A percentile compares a stretch with the other conserved stretches of the same genome.
Conservation (phyloP, 2,329 filamentous ascomycete species). For the Monilinia fructigena region DNA sequence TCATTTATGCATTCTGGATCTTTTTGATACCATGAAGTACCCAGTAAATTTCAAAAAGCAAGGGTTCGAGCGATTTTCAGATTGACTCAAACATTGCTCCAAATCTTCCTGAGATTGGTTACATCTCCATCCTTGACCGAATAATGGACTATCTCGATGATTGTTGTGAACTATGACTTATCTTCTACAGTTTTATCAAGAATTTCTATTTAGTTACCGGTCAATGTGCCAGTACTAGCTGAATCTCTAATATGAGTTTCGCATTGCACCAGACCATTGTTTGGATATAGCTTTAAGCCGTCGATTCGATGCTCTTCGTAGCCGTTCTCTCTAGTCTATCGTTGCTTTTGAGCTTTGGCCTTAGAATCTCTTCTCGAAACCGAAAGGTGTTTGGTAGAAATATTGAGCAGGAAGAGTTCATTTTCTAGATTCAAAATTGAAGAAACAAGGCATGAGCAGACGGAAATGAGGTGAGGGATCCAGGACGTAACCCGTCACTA, state of each 20-base stretch:
- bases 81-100: constrained; percentile 18
- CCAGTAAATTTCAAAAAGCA: not conserved
- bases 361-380: not conserved
- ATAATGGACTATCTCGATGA: constrained; percentile 6
- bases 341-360: not conserved
- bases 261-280: not conserved
- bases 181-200: constrained; percentile 3
- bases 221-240: constrained; percentile 12
- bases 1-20: not conserved
- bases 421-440: not conserved
- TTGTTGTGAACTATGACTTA: not conserved
- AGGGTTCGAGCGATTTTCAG: not conserved
- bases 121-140: constrained; percentile 9
- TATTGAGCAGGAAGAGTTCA: constrained; percentile 5
- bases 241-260: constrained; percentile 6
- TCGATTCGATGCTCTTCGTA: not conserved
- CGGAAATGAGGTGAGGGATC: constrained; percentile 6
- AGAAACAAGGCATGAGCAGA: not conserved
- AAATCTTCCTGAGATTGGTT: not conserved
- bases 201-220: not conserved
- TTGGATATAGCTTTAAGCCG: constrained; percentile 4
- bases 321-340: not conserved
- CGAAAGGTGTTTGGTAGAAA: not conserved
- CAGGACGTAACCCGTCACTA: constrained; percentile 26
- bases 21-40: not conserved